These are phyloP conservation scores for Xylariaceae sp. DNA, from an alignment of 2,329 filamentous ascomycete genomes.

Conservation along the genomic window DNA sequence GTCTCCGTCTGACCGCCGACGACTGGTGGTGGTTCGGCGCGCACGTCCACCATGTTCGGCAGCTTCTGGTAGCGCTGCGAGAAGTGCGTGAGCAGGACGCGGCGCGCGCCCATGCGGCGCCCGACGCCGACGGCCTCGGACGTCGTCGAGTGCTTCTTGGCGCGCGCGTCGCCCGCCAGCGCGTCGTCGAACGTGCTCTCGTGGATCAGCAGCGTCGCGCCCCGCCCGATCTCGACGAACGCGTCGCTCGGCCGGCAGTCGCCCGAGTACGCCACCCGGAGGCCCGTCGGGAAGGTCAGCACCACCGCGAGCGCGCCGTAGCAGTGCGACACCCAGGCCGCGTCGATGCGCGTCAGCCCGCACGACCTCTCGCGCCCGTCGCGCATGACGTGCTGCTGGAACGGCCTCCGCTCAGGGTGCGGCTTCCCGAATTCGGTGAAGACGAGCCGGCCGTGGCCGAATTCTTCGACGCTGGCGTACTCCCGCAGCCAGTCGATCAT, in stretches of 20 bases:
- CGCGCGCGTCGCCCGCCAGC: conserved; percentile 64
- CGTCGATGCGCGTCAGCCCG: conserved; percentile 59
- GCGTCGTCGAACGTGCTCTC: conserved; percentile 96
- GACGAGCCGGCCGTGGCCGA: conserved; percentile 51
- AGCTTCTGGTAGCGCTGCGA: conserved; percentile 85
- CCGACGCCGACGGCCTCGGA: conserved; percentile 77
- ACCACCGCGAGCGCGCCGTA: conserved; percentile 67
- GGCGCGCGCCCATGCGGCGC: conserved; percentile 67
- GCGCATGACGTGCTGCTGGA: conserved; percentile 25
- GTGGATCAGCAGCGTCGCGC: conserved; percentile 80
- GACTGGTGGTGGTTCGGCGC: conserved; percentile 15
- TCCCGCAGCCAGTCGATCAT: conserved; percentile 76
- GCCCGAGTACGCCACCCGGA: conserved; percentile 88
- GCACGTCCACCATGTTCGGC: conserved; percentile 41
- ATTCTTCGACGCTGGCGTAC: conserved; percentile 70
- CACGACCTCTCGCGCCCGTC: conserved; percentile 39
- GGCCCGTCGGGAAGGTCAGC: conserved; percentile 68
- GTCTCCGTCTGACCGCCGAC: conserved; percentile 13
- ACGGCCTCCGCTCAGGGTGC: conserved; percentile 1
- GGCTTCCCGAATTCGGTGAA: conserved; percentile 7
- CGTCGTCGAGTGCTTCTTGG: conserved; percentile 88
- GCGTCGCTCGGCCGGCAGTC: conserved; percentile 73
- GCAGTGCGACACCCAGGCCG: conserved; percentile 70
- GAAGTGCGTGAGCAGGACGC: conserved; percentile 87
- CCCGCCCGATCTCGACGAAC: conserved; percentile 65